Base-by-base conservation (phyloP, 805 yeast genomes). In the Metschnikowia rubicola region DNA sequence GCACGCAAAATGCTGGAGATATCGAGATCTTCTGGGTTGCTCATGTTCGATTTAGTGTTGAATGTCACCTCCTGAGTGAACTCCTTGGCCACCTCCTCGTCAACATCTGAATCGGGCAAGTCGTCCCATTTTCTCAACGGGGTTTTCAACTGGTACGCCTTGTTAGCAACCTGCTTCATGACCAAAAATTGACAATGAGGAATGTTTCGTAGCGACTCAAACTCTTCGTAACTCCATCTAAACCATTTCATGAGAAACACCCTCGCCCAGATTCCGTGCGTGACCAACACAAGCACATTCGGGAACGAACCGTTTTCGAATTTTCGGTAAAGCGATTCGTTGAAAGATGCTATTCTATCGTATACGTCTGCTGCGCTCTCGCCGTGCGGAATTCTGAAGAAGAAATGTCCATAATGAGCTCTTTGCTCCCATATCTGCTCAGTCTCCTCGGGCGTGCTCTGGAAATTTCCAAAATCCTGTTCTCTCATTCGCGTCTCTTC, bases 291-390 rank as follows among this genome's bases (percentile, higher is more conserved):
- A 35, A 89, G 74, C 15, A 90, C 85, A 49, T 80, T 79, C n/a
- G 97, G 90, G 61, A 88, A 87, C 56, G 79, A 75, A 13, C 78
- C 83, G 39, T 71, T 63, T 50, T 79, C 79, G 60, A 91, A 90
- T 62, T 87, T 94, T 40, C 97, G 74, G 61, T 84, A 88, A 35
- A 91, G 65, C 0, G 96, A 81, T 64, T 89, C 96, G 62, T 89
- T 89, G 64, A 91, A 91, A 12, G 94, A 86, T 2, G 96, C 87
- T 52, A 91, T 85, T 40, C 97, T 73, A 65, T 91, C 97, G 65
- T 82, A 91, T 9, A 91, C 97, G 65, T 91, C 97, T 0, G 97
- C 97, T 0, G 97, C 97, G 58, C 94, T 84, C 65, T 91, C 97
- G 10, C 97, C 97, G 58, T 86, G 83, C 4, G 96, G 96, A 30